Conservation (phyloP, 2,329 filamentous ascomycete species). For the Epichloe glyceriae region DNA sequence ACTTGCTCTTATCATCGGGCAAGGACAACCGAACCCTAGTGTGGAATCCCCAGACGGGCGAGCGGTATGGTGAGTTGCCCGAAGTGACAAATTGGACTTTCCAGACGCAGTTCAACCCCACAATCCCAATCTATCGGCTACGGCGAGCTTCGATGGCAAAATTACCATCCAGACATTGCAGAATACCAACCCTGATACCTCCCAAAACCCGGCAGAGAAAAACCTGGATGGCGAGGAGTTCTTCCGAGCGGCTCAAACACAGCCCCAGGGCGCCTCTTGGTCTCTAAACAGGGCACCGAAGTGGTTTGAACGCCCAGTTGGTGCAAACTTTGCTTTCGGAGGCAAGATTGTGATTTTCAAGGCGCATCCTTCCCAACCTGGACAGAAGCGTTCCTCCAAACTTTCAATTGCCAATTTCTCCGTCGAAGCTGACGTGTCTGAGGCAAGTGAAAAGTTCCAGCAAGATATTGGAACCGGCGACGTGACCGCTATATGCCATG, state of each 20-base stretch:
- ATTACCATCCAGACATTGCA: constrained; percentile 89
- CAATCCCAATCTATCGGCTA: constrained; percentile 85
- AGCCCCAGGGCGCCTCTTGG: constrained; percentile 84
- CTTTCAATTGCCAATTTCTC: constrained; percentile 79
- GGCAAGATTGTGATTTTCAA: constrained; percentile 77
- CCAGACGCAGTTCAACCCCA: constrained; percentile 82
- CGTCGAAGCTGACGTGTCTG: constrained; percentile 73
- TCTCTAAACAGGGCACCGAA: constrained; percentile 73
- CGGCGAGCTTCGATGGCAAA: constrained; percentile 93
- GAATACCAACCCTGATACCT: constrained; percentile 71
- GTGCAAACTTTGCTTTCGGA: constrained; percentile 88
- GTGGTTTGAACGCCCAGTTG: constrained; percentile 77
- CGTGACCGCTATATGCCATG: constrained; percentile 64
- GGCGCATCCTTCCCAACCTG: constrained; percentile 41
- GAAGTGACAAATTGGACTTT: constrained; percentile 99
- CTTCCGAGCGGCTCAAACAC: constrained; percentile 83
- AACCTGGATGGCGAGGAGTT: constrained; percentile 86
- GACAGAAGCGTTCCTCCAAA: constrained; percentile 58
- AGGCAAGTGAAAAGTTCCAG: constrained; percentile 77
- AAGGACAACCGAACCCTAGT: constrained; percentile 93
- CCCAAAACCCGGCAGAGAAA: constrained; percentile 52
- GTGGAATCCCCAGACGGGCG: constrained; percentile 91
- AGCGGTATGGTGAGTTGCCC: constrained; percentile 81
- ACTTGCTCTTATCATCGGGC: constrained; percentile 80
- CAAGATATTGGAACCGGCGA: constrained; percentile 67